Base-by-base conservation (phyloP, 164 flowering plant genomes). In the Tetracentron sinense region DNA sequence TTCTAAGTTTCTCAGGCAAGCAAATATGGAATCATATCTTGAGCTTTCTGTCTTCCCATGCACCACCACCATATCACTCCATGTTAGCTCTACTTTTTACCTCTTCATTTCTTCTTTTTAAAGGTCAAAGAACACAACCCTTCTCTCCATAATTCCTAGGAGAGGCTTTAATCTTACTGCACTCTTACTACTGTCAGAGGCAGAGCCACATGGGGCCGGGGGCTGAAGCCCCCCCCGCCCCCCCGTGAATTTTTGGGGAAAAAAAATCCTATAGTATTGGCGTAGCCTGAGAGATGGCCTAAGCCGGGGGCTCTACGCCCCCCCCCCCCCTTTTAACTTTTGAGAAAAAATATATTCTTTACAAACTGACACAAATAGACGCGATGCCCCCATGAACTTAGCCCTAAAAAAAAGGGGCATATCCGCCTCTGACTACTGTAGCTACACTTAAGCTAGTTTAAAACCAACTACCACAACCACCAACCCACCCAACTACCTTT, bases 401-500 rank as follows among this genome's bases (percentile, higher is more conserved):
- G n/a, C n/a, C n/a, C n/a, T n/a, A n/a, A n/a, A n/a, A n/a, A n/a
- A n/a, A n/a, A n/a, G n/a, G n/a, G n/a, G n/a, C n/a, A n/a, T n/a
- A n/a, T n/a, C n/a, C n/a, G n/a, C n/a, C n/a, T n/a, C n/a, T n/a
- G n/a, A n/a, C n/a, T n/a, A n/a, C n/a, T n/a, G n/a, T n/a, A n/a
- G n/a, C n/a, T n/a, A n/a, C n/a, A n/a, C n/a, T n/a, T 3, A 46
- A 25, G 42, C 3, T 27, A 49, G 53, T 30, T 31, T 30, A 16
- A 16, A 46, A 31, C 16, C 44, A 62, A 62, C 65, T 31, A 51
- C 47, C 65, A 26, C 55, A 52, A 23, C 12, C 21, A 52, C 29
- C 27, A 62, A n/a, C n/a, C n/a, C n/a, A 62, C 47, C 56, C 31
- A 61, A 61, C 64, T 47, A 30, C 64, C 25, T 30, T 61, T 29